Evolutionary conservation across 2,329 filamentous ascomycete species (phyloP).

Genomic region (Pezicula neosporulosa): DNA sequence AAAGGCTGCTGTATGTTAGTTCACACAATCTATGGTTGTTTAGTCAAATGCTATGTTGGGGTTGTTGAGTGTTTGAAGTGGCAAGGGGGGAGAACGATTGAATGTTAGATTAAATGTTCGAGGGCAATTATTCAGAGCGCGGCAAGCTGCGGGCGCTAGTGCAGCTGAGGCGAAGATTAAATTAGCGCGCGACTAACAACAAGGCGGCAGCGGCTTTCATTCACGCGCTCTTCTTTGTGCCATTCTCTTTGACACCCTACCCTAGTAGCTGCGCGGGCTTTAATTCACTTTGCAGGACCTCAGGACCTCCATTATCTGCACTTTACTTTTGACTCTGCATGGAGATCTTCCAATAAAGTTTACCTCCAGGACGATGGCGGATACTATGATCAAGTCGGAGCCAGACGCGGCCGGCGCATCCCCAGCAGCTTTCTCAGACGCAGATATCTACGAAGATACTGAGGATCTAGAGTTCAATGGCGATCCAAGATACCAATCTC

Average conservation of each 20-base stretch:
- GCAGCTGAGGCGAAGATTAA: too few relatives aligned
- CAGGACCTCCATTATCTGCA: neutral
- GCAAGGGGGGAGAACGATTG: neutral
- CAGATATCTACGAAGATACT: constrained; percentile 68
- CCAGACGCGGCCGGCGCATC: constrained; percentile 39
- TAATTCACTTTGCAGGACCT: neutral
- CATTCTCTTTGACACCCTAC: too few relatives aligned
- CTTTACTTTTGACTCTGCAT: constrained; percentile 9
- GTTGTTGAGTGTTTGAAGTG: too few relatives aligned
- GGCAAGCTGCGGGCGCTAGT: neutral
- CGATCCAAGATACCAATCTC: constrained; percentile 32
- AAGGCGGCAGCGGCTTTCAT: too few relatives aligned
- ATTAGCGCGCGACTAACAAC: too few relatives aligned
- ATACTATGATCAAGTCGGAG: constrained; percentile 44
- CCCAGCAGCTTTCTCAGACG: constrained; percentile 47
- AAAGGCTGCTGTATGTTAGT: constrained; percentile 19
- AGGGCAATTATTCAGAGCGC: neutral
- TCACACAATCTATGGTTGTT: neutral
- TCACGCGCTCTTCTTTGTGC: too few relatives aligned
- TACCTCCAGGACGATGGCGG: constrained; percentile 21
- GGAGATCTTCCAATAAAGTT: constrained; percentile 14
- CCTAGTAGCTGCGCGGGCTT: neutral
- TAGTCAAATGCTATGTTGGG: neutral
- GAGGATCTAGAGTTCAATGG: constrained; percentile 58
- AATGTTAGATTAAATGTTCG: constrained; percentile 3